Base-by-base conservation (phyloP, 2,329 filamentous ascomycete genomes). In the Paecilomyces sp. region DNA sequence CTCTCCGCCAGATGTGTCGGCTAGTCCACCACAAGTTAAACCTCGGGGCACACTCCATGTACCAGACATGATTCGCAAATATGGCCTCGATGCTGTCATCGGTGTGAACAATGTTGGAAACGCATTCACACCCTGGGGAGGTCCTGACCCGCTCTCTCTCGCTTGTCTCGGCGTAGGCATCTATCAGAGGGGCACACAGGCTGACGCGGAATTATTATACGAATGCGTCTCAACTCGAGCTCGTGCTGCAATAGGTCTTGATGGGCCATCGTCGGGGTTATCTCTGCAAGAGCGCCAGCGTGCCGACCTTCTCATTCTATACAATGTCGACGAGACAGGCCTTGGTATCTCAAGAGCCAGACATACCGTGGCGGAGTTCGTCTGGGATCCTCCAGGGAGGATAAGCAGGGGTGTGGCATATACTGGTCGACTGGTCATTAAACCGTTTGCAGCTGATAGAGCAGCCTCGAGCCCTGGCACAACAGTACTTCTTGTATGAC, bases 31-130 rank as follows among this genome's bases (percentile, higher is more conserved):
- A 15, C 36, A 47, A 8, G 36, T 18, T 15, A 47, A 22, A 47
- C 75, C 79, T 1, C 79, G 87, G 61, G 87, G 85, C 1, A 90
- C 88, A 0, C 74, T 90, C 15, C 81, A 84, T 52, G 75, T 90
- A 1, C 79, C 83, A 0, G 75, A 82, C 3, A 77, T 90, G 74
- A 87, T 90, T 61, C 77, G 80, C 47, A 75, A 82, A 24, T 80
- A 85, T 61, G 79, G 78, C 0, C 69, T 90, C 3, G 79, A 85
- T 60, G 85, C 80, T 22, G 85, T 84, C 13, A 79, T 90, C 4
- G 83, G 85, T 1, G 80, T 89, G 41, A 90, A 90, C 67, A 91
- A 91, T 66, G 83, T 91, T 13, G 88, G 88, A 18, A 91, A 91
- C 68, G 86, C 88, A 0, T 90, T 91, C 66, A 90, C 88, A 6